Evolutionary conservation across 1,139 yeast genomes (phyloP).

Genomic region (Yarrowia galli): DNA sequence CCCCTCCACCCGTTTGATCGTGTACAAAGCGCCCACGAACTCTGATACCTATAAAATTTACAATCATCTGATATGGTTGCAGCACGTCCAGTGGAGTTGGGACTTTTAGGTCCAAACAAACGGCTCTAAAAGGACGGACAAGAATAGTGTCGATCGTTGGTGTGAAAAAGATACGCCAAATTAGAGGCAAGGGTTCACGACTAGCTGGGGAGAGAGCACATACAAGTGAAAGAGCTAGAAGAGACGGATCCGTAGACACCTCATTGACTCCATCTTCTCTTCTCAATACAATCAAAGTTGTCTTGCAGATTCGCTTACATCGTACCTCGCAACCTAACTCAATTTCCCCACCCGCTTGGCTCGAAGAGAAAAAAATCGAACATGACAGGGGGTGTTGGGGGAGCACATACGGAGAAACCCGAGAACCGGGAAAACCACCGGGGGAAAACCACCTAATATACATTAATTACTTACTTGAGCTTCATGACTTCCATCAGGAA

Average conservation of each 20-base stretch:
- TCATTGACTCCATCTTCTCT: not conserved
- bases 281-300: slow-evolving; percentile 18
- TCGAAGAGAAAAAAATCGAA: not conserved
- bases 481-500: slow-evolving; percentile 68
- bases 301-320: slow-evolving; percentile 34
- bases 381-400: slow-evolving; percentile 5
- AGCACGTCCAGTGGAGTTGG: slow-evolving; percentile 7
- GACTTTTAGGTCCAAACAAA: slow-evolving; percentile 15
- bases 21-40: not conserved
- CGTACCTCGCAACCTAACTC: slow-evolving; percentile 37
- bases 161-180: not conserved
- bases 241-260: no score
- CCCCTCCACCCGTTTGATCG: not conserved
- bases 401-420: not conserved
- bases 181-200: not conserved
- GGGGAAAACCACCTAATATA: slow-evolving; percentile 12
- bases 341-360: slow-evolving; percentile 25
- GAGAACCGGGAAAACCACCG: not conserved
- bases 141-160: slow-evolving; percentile 9
- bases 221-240: no score
- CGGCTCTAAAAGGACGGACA: slow-evolving; percentile 2
- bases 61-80: slow-evolving; percentile 33
- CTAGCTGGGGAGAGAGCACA: not conserved
- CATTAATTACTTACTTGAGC: slow-evolving; percentile 43
- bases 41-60: slow-evolving; percentile 5